Base-by-base conservation (phyloP, 306 rosid genomes). In the Neltuma alba region DNA sequence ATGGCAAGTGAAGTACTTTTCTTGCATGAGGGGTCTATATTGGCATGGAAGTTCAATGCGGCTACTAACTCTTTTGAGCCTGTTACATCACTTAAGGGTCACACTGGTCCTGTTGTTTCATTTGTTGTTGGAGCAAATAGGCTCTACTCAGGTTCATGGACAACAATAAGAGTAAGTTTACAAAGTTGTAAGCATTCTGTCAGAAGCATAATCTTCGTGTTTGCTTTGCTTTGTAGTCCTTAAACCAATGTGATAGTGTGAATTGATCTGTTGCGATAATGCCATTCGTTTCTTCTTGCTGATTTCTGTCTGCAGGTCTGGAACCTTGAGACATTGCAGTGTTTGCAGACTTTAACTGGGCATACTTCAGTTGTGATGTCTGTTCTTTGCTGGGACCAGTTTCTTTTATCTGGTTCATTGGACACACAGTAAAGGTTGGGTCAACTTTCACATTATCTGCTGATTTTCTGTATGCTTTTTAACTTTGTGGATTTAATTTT, bases 101-200 rank as follows among this genome's bases (percentile, higher is more conserved):
- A 95, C 79, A 70, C 94, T 3, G 93, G 84, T 48, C 85, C 91
- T 33, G 99, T 95, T 80, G 93, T 95, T 84, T 92, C 99, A 31
- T 88, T 95, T 83, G 96, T 93, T 76, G 97, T 91, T 68, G 99
- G 99, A 78, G 98, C 94, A 70, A 95, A 91, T 85, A 90, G 96
- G 81, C 98, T 95, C 47, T 95, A 92, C 86, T 95, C 99, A 61
- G 99, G 98, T 54, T 95, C 99, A 74, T 95, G 99, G 99, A 95
- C 83, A 76, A 83, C 98, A 76, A 93, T 93, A 80, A 90, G 80
- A 85, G 98, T 91, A 85, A 84, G 93, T 80, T 68, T 34, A 38
- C 55, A 79, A 41, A 34, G 45, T 52, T 71, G 31, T 64, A 34
- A 41, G 28, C 62, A 70, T 65, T 78, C 38, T 76, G 54, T 25